Evolutionary conservation across 2,329 filamentous ascomycete species (phyloP).

Genomic region (Epichloe brachyelytri): DNA sequence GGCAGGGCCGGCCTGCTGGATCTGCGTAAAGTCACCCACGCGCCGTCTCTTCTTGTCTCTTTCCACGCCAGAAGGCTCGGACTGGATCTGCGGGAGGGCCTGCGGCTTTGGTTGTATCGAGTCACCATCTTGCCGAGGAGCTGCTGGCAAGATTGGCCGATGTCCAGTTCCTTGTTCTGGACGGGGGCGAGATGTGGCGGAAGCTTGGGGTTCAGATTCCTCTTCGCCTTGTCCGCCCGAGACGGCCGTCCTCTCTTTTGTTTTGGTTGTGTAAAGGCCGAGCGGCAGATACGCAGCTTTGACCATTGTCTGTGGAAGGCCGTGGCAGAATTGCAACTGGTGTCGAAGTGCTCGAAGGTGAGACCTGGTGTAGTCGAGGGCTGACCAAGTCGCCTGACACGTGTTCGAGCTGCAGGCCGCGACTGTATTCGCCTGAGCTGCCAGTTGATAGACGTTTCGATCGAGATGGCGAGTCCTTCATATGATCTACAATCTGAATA

Average conservation of each 20-base stretch:
- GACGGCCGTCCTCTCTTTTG: conserved; percentile 35
- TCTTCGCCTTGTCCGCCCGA: conserved; percentile 27
- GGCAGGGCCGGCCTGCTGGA: not conserved
- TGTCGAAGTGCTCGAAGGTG: not conserved
- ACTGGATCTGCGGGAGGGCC: not conserved
- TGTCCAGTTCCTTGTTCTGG: conserved; percentile 8
- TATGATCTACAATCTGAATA: conserved; percentile 25
- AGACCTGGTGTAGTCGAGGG: not conserved
- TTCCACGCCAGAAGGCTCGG: not conserved
- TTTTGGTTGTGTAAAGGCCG: conserved; percentile 3
- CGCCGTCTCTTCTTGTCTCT: conserved; percentile 4
- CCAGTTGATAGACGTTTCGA: conserved; percentile 24
- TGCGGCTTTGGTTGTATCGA: not conserved
- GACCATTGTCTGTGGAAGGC: conserved; percentile 7
- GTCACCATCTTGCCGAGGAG: not conserved
- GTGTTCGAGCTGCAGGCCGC: not conserved
- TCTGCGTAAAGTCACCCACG: not conserved
- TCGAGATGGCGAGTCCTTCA: conserved; percentile 18
- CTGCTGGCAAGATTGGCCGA: conserved; percentile 8
- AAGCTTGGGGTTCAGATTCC: conserved; percentile 17
- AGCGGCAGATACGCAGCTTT: not conserved
- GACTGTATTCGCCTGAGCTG: conserved; percentile 19
- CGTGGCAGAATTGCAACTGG: conserved; percentile 13
- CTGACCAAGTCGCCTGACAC: not conserved
- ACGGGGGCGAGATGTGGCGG: conserved; percentile 22